phyloP scores from a whole-genome alignment of 2,329 filamentous ascomycete genomes.

The Ascomycota sp. region DNA sequence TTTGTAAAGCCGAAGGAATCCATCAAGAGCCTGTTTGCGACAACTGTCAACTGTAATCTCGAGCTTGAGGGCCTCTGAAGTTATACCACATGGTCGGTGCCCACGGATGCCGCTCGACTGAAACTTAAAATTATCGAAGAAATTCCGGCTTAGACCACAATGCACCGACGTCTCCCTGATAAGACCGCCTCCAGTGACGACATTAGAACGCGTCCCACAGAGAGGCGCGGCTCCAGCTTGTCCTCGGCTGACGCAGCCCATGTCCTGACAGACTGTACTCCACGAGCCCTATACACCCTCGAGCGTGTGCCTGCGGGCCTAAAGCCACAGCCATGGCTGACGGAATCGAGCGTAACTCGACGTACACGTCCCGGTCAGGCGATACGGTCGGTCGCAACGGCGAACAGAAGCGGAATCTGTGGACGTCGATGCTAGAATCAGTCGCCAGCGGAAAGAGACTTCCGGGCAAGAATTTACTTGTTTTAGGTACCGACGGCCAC shows the following conservation, averaged over 20 bases:
- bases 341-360: slow-evolving; percentile 33
- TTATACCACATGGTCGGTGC: background rate
- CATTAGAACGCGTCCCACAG: slow-evolving; percentile 2
- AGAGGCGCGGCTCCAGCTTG: slow-evolving; percentile 1
- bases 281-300: no score
- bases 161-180: slow-evolving; percentile 7
- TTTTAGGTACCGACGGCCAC: slow-evolving; percentile 37
- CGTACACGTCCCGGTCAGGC: slow-evolving; percentile 32
- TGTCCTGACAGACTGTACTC: no score
- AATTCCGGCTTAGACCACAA: slow-evolving; percentile 6
- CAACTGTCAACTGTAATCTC: background rate
- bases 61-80: background rate
- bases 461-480: slow-evolving; percentile 75
- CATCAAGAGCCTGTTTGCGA: background rate
- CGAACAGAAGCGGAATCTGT: slow-evolving; percentile 71
- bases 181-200: slow-evolving; percentile 3
- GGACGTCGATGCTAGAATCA: slow-evolving; percentile 78
- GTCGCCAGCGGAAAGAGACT: slow-evolving; percentile 77
- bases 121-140: background rate
- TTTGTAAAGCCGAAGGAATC: background rate
- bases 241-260: no score
- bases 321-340: slow-evolving; percentile 19
- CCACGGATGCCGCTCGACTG: background rate
- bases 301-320: no score
- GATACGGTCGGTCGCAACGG: slow-evolving; percentile 33